phyloP scores from a whole-genome alignment of 805 yeast genomes.

The Candida sonorensis region DNA sequence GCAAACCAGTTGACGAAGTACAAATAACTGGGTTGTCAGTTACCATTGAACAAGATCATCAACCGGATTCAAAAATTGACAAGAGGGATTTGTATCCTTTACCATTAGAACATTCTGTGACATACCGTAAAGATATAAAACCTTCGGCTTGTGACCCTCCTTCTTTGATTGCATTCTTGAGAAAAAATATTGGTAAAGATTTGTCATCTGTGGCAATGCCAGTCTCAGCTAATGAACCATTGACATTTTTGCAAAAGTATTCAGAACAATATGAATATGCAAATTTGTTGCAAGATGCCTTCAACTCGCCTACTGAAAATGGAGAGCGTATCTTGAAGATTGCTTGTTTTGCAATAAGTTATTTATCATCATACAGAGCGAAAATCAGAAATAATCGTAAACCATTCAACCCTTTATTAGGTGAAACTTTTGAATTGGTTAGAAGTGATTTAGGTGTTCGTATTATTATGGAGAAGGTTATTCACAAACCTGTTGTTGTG shows the following conservation, averaged over 20 bases:
- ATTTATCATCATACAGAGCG: constrained; percentile 61
- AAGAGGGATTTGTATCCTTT: constrained; percentile 67
- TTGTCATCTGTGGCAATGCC: constrained; percentile 85
- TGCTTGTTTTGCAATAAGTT: constrained; percentile 78
- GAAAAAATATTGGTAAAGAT: constrained; percentile 92
- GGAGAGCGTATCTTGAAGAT: constrained; percentile 59
- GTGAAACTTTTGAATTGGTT: constrained; percentile 88
- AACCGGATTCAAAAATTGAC: too few species aligned
- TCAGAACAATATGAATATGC: constrained; percentile 79
- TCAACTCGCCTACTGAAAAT: constrained; percentile 36
- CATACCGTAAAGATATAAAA: constrained; percentile 53
- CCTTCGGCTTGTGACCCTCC: constrained; percentile 70
- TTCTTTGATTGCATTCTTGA: constrained; percentile 65
- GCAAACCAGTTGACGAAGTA: too few species aligned
- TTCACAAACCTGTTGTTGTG: constrained; percentile 81
- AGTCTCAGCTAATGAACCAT: constrained; percentile 87
- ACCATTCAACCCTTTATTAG: constrained; percentile 91
- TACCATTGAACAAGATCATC: too few species aligned
- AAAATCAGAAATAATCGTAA: constrained; percentile 76
- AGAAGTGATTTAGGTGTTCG: constrained; percentile 77
- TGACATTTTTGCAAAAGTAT: constrained; percentile 71
- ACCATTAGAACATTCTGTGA: constrained; percentile 37
- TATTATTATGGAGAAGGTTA: constrained; percentile 75
- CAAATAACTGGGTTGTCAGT: too few species aligned
- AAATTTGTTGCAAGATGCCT: constrained; percentile 56